phyloP scores from a whole-genome alignment of 257 asterid species.

The Cynanchum wilfordii region DNA sequence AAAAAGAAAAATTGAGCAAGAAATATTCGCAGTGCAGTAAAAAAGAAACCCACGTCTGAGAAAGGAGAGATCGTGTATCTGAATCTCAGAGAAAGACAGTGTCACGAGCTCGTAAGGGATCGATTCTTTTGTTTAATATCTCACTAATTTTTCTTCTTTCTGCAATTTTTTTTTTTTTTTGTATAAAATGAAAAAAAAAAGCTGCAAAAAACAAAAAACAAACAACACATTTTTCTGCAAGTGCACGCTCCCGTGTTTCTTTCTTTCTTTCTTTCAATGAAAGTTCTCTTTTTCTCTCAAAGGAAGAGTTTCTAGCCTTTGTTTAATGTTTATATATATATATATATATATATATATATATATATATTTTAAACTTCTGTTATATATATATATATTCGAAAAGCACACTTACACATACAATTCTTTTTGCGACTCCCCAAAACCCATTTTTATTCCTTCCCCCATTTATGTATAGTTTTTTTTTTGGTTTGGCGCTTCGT shows the following conservation, averaged over 20 bases:
- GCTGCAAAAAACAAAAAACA: conserved; percentile 14
- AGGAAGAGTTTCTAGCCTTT: conserved; percentile 21
- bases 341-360: not conserved
- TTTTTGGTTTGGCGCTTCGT: not conserved
- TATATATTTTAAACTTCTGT: not conserved
- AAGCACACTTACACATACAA: not conserved
- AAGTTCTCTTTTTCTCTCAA: conserved; percentile 21
- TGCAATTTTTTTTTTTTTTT: not conserved
- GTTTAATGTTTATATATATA: not conserved
- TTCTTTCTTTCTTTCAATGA: conserved; percentile 21
- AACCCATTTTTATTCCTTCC: conserved; percentile 11
- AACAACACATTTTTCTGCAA: conserved; percentile 8
- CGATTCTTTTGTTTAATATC: no score
- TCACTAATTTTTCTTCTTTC: not conserved
- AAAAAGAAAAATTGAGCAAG: no score
- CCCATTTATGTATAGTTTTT: not conserved
- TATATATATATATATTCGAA: not conserved
- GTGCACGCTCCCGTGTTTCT: conserved; percentile 25
- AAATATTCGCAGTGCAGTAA: no score
- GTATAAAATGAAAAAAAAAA: not conserved
- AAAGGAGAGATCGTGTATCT: no score
- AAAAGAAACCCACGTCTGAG: no score
- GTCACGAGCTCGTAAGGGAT: not conserved
- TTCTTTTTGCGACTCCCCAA: conserved; percentile 15
- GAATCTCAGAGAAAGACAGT: no score